These are phyloP conservation scores for Chondrus crispus DNA, from an alignment of 23 red algal genomes.

Conservation along the genomic window DNA sequence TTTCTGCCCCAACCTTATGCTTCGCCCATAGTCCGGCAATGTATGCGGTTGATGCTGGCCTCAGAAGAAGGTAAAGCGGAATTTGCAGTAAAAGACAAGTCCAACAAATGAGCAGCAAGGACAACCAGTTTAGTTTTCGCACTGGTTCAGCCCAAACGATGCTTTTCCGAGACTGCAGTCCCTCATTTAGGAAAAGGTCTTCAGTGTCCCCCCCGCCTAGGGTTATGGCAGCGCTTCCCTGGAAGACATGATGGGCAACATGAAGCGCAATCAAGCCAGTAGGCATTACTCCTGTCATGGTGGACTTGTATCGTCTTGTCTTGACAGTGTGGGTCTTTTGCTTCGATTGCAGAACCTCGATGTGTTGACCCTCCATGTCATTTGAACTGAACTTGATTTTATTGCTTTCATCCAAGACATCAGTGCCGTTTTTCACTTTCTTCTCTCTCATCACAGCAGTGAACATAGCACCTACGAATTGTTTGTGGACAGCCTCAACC, in stretches of 20 bases:
- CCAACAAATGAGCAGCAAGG: not conserved
- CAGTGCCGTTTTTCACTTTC: too few species aligned
- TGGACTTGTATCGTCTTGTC: too few species aligned
- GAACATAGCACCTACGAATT: not conserved
- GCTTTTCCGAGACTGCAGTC: too few species aligned
- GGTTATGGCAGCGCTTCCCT: not conserved
- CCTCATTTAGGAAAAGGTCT: not conserved
- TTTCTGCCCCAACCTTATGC: not conserved
- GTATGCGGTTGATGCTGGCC: not conserved
- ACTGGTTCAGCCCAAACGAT: not conserved
- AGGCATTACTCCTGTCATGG: not conserved
- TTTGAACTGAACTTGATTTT: too few species aligned
- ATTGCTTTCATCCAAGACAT: too few species aligned
- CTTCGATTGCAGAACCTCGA: too few species aligned
- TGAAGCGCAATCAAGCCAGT: not conserved
- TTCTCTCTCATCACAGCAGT: too few species aligned
- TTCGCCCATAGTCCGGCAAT: not conserved
- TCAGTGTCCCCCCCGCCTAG: not conserved
- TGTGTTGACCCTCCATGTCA: too few species aligned
- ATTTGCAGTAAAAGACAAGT: not conserved
- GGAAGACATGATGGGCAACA: not conserved
- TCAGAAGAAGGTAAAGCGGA: not conserved
- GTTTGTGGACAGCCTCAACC: not conserved
- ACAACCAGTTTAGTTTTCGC: not conserved
- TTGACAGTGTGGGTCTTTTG: too few species aligned